Evolutionary conservation across 495 filamentous ascomycete genomes (phyloP).

Genomic region (Pseudoneurospora amorphoporcata): DNA sequence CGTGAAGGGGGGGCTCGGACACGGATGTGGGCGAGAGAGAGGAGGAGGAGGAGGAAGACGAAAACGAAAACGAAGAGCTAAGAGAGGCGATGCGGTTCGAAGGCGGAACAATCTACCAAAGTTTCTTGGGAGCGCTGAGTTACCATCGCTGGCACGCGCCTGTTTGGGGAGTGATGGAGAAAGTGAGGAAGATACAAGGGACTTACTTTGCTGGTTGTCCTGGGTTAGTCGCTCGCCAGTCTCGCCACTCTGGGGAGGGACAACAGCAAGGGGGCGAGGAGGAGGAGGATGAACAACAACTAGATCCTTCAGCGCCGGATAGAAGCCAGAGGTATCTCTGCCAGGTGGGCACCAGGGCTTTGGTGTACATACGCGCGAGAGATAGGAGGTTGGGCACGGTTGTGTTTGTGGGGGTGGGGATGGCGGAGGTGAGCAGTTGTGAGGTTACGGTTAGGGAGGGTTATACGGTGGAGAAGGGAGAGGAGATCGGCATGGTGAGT

Average conservation of each 20-base stretch:
- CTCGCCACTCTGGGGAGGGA: background rate
- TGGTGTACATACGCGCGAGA: background rate
- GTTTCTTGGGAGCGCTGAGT: conserved; percentile 32
- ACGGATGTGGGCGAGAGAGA: background rate
- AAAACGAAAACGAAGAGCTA: background rate
- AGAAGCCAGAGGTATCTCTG: background rate
- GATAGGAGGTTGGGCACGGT: background rate
- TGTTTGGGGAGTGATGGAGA: conserved; percentile 25
- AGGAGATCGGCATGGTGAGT: background rate
- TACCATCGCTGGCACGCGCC: conserved; percentile 43
- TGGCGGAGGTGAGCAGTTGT: background rate
- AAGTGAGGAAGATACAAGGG: conserved; percentile 23
- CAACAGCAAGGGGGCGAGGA: background rate
- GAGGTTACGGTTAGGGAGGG: background rate
- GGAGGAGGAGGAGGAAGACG: background rate
- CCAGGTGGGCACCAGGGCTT: background rate
- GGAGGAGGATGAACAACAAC: background rate
- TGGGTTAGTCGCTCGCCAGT: background rate
- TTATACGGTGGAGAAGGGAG: background rate
- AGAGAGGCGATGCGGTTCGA: conserved; percentile 12
- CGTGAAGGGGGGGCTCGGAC: background rate
- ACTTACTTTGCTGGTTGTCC: conserved; percentile 12
- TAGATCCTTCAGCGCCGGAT: background rate
- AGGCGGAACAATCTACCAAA: conserved; percentile 32
- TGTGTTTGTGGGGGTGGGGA: background rate